phyloP scores from a whole-genome alignment of 1,284 basidiomycete genomes.

The Ceratobasidium sp. region DNA sequence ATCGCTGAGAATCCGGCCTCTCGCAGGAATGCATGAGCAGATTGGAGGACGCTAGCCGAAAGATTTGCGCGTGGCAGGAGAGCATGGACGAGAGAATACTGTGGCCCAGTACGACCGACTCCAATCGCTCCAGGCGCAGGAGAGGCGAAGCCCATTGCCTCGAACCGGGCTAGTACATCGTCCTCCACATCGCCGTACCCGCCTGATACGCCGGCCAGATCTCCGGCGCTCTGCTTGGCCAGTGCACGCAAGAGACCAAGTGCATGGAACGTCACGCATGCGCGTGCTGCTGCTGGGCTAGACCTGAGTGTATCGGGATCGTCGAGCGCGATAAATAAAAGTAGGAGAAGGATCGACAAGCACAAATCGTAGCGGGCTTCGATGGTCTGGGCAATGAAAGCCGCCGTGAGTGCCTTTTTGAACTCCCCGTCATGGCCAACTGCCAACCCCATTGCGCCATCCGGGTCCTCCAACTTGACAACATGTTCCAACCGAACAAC shows the following conservation, averaged over 20 bases:
- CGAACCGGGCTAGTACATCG: slow-evolving; percentile 28
- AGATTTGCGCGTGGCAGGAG: slow-evolving; percentile 63
- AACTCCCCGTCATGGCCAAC: slow-evolving; percentile 51
- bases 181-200: slow-evolving; percentile 35
- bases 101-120: slow-evolving; percentile 54
- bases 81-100: slow-evolving; percentile 73
- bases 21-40: slow-evolving; percentile 72
- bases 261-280: slow-evolving; percentile 76
- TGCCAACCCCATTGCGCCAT: slow-evolving; percentile 50
- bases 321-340: slow-evolving; percentile 66
- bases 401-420: slow-evolving; percentile 64
- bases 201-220: slow-evolving; percentile 45
- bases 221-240: slow-evolving; percentile 63
- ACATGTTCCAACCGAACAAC: slow-evolving; percentile 71
- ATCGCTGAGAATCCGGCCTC: slow-evolving; percentile 70
- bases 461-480: slow-evolving; percentile 72
- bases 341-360: slow-evolving; percentile 65
- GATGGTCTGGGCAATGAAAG: slow-evolving; percentile 66
- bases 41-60: slow-evolving; percentile 47
- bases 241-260: slow-evolving; percentile 69
- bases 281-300: slow-evolving; percentile 21
- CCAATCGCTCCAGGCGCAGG: slow-evolving; percentile 42
- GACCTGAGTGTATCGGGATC: slow-evolving; percentile 1
- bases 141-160: slow-evolving; percentile 32
- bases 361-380: slow-evolving; percentile 75